These are phyloP conservation scores for Babesia divergens DNA, from an alignment of 169 alveolate genomes.

Conservation along the genomic window DNA sequence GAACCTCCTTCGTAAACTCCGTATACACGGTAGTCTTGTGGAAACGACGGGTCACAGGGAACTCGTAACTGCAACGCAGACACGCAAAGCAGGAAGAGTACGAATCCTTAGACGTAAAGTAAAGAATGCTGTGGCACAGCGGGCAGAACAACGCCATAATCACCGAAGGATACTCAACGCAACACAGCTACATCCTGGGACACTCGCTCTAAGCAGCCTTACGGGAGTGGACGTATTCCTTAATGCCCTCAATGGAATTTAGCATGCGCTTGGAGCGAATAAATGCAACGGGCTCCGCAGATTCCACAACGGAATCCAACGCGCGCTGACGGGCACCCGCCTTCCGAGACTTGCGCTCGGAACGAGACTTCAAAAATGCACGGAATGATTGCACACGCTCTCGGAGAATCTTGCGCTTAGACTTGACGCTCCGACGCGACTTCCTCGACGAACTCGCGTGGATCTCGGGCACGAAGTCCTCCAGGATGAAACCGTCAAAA, in stretches of 20 bases:
- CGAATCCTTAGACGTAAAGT: slow-evolving; percentile 18
- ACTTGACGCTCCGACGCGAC: neutral
- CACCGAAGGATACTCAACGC: neutral
- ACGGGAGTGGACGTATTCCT: neutral
- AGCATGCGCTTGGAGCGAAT: slow-evolving; percentile 65
- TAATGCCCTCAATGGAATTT: slow-evolving; percentile 41
- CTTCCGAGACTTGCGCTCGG: slow-evolving; percentile 8
- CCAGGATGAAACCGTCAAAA: slow-evolving; percentile 48
- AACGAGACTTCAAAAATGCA: neutral
- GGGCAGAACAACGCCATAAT: slow-evolving; percentile 68
- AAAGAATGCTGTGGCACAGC: slow-evolving; percentile 60
- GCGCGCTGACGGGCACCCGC: slow-evolving; percentile 14
- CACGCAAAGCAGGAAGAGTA: slow-evolving; percentile 31
- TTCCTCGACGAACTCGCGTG: neutral
- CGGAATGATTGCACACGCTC: slow-evolving; percentile 22
- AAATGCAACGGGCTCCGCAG: slow-evolving; percentile 33
- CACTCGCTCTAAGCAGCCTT: neutral
- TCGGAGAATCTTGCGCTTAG: neutral
- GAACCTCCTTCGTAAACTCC: slow-evolving; percentile 40
- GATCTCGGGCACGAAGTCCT: slow-evolving; percentile 64
- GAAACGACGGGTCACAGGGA: slow-evolving; percentile 42
- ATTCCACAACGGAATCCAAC: neutral
- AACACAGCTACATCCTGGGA: neutral
- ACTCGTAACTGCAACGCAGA: slow-evolving; percentile 45
- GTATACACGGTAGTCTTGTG: slow-evolving; percentile 48